Evolutionary conservation across 140 eudicot genomes (phyloP), one percentile per base, ranked within the genome.

Genomic region (Anethum foeniculum): DNA sequence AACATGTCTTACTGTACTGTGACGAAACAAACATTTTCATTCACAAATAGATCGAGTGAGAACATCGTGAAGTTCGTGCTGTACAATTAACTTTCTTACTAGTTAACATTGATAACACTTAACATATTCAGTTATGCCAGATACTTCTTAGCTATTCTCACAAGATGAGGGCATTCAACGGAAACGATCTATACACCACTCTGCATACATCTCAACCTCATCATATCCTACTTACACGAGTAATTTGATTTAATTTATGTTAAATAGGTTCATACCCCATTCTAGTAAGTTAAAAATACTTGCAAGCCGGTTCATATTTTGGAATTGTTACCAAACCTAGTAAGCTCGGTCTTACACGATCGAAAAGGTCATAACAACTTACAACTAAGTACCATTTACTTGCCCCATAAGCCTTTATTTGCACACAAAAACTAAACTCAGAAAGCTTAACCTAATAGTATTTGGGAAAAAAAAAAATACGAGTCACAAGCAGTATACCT

Each of bases 401-500:
- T 54, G n/a, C 7, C 0, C 1, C 62, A 54, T 19, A 54, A 19
- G 18, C 2, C 19, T 54, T 18, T 18, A 18, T 54, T 54, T 52
- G 54, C 60, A 16, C 67, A 71, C 21, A 30, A 34, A 16, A 16
- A 69, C 12, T 38, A 71, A 36, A 15, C 25, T 2, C 14, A 14
- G 8, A 71, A 71, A 38, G 14, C 15, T 9, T 38, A 71, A 71
- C 51, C 76, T 8, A 5, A 71, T 8, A 36, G 21, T 36, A 71
- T 9, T 36, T 71, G 5, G 14, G 1, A 30, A 58, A 32, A 7
- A 32, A 0, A 28, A 3, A 32, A 68, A 30, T 7, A 49, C 7
- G 39, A 43, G 15, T 3, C 62, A 18, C 67, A 60, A 14, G 28
- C 60, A 67, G 74, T 15, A 60, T 82, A 94, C 97, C 98, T 89